These are phyloP conservation scores for Aurifilum marmelostoma DNA, from an alignment of 2,329 filamentous ascomycete species.

Conservation along the genomic window DNA sequence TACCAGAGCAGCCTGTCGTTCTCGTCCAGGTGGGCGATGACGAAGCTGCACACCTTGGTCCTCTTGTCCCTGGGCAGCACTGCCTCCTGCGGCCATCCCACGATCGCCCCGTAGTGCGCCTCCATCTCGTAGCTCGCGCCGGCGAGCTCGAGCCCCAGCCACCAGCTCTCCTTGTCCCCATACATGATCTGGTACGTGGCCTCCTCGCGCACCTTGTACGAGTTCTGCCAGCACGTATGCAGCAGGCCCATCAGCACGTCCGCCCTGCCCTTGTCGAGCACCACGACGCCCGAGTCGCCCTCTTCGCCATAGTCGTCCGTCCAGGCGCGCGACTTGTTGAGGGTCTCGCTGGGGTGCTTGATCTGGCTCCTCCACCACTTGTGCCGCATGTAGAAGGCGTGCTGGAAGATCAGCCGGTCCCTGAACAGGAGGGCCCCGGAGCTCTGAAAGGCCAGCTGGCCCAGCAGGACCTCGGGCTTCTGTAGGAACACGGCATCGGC, in stretches of 20 bases:
- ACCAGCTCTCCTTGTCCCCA: constrained; percentile 52
- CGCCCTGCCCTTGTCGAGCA: constrained; percentile 44
- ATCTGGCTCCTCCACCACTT: constrained; percentile 45
- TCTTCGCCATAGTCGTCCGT: constrained; percentile 47
- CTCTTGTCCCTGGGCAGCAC: background rate
- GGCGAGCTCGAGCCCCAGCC: constrained; percentile 48
- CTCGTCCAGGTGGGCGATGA: constrained; percentile 48
- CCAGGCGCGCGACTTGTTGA: constrained; percentile 43
- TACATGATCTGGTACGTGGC: constrained; percentile 47
- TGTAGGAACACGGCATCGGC: constrained; percentile 46
- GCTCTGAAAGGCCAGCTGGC: constrained; percentile 37
- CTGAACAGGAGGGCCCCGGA: constrained; percentile 45
- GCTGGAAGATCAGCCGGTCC: constrained; percentile 45
- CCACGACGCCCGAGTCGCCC: constrained; percentile 46
- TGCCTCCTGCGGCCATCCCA: constrained; percentile 38
- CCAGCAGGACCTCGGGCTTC: constrained; percentile 39
- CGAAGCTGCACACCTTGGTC: constrained; percentile 43
- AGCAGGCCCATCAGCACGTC: constrained; percentile 44
- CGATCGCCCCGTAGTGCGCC: constrained; percentile 45
- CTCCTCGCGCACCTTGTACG: constrained; percentile 42
- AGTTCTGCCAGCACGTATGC: constrained; percentile 51
- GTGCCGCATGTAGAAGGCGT: constrained; percentile 39
- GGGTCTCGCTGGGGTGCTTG: constrained; percentile 38
- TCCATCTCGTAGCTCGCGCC: constrained; percentile 45
- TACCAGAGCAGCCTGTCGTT: constrained; percentile 45